Evolutionary conservation across 2,329 filamentous ascomycete species (phyloP).

Genomic region (Botrytis deweyae): DNA sequence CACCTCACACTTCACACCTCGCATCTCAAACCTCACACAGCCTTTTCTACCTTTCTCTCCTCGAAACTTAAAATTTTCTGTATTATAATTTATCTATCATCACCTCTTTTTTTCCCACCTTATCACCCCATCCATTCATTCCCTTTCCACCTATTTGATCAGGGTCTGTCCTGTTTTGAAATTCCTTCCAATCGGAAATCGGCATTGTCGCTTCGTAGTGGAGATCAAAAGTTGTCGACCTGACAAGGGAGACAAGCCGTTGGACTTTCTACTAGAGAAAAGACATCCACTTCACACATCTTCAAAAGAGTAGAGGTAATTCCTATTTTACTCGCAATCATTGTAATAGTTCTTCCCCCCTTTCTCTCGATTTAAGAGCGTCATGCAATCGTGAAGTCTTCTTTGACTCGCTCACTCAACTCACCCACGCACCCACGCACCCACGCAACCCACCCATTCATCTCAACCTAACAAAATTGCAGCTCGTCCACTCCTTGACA

Average conservation of each 20-base stretch:
- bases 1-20: neutral
- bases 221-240: conserved; percentile 20
- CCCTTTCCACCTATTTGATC: conserved; percentile 9
- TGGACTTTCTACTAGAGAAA: conserved; percentile 14
- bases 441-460: neutral
- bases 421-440: neutral
- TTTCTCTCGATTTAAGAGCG: neutral
- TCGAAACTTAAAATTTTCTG: neutral
- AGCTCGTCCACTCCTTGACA: conserved; percentile 16
- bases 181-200: conserved; percentile 23
- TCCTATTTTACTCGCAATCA: neutral
- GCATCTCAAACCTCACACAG: neutral
- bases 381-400: conserved; percentile 16
- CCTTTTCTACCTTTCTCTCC: neutral
- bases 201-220: conserved; percentile 23
- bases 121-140: neutral
- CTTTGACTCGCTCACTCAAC: conserved; percentile 7
- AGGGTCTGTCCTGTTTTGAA: conserved; percentile 13
- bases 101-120: neutral
- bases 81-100: neutral
- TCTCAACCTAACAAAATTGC: conserved; percentile 19
- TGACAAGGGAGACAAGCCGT: conserved; percentile 21
- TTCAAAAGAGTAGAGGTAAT: conserved; percentile 10
- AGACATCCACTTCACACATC: conserved; percentile 13
- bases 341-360: neutral